A percentile compares a stretch with the other conserved stretches of the same genome.
Evolutionary conservation across 805 yeast genomes (phyloP).

Genomic region (Candida glaebosa): DNA sequence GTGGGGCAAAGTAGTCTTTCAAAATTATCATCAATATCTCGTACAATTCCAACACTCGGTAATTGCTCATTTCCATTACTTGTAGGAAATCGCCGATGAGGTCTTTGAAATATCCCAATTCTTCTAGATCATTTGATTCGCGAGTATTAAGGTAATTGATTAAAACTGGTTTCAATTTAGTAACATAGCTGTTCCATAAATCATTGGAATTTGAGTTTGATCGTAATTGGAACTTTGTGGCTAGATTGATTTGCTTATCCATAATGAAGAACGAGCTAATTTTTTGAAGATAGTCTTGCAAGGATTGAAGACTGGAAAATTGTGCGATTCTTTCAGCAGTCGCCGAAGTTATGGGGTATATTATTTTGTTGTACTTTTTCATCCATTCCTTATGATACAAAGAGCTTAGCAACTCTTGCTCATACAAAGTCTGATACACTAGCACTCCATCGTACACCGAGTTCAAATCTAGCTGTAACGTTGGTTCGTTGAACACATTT

Average conservation of each 20-base stretch:
- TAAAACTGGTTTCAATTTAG: conserved; percentile 59
- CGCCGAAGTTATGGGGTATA: conserved; percentile 59
- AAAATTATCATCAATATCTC: conserved; percentile 58
- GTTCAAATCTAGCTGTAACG: conserved; percentile 49
- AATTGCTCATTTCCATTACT: conserved; percentile 69
- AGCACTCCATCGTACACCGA: conserved; percentile 79
- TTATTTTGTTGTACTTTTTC: conserved; percentile 63
- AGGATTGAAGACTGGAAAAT: conserved; percentile 18
- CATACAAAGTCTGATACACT: conserved; percentile 73
- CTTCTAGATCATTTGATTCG: conserved; percentile 34
- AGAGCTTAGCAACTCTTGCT: conserved; percentile 54
- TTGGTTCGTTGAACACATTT: conserved; percentile 45
- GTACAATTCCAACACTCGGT: conserved; percentile 57
- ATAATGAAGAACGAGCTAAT: conserved; percentile 74
- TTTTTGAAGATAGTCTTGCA: conserved; percentile 56
- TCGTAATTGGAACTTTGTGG: conserved; percentile 63
- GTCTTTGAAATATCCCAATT: conserved; percentile 53
- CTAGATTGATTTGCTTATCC: conserved; percentile 64
- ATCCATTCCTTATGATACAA: conserved; percentile 71
- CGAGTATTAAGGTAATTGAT: conserved; percentile 42
- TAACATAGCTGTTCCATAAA: conserved; percentile 67
- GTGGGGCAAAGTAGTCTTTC: conserved; percentile 53
- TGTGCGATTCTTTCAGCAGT: conserved; percentile 13
- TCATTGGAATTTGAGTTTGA: conserved; percentile 61
- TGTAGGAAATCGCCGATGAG: conserved; percentile 69